phyloP scores from a whole-genome alignment of 495 filamentous ascomycete species.

The Symbiotaphrina buchneri region DNA sequence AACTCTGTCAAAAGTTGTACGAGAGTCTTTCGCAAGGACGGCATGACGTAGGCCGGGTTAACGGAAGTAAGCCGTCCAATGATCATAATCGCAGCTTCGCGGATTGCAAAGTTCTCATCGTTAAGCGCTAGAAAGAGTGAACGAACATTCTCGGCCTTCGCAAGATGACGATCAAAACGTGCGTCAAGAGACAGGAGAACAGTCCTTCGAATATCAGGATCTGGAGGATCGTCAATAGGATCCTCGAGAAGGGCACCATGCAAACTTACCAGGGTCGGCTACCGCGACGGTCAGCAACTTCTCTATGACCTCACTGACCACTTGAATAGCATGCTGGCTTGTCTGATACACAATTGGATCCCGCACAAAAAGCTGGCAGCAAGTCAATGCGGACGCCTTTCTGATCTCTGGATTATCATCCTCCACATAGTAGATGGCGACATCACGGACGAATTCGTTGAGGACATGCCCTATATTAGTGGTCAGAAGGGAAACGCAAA shows the following conservation, averaged over 20 bases:
- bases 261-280: slow-evolving; percentile 43
- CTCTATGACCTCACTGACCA: slow-evolving; percentile 93
- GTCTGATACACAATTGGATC: slow-evolving; percentile 97
- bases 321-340: slow-evolving; percentile 84
- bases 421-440: slow-evolving; percentile 93
- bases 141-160: slow-evolving; percentile 87
- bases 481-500: slow-evolving; percentile 6
- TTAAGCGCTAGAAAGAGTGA: slow-evolving; percentile 93
- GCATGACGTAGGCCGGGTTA: slow-evolving; percentile 95
- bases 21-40: slow-evolving; percentile 75
- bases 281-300: slow-evolving; percentile 87
- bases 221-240: slow-evolving; percentile 10
- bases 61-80: slow-evolving; percentile 78
- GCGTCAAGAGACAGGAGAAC: slow-evolving; percentile 76
- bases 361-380: slow-evolving; percentile 87
- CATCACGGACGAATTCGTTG: slow-evolving; percentile 96
- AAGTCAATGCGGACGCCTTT: slow-evolving; percentile 85
- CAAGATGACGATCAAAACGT: slow-evolving; percentile 85
- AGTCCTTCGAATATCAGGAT: slow-evolving; percentile 67
- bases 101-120: slow-evolving; percentile 74
- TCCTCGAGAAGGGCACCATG: too few species aligned
- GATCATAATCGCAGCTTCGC: slow-evolving; percentile 87
- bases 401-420: slow-evolving; percentile 85
- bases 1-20: slow-evolving; percentile 92
- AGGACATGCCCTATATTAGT: slow-evolving; percentile 49